These are phyloP conservation scores for Drechslerella stenobrocha DNA, from an alignment of 2,329 filamentous ascomycete species.

Conservation along the genomic window DNA sequence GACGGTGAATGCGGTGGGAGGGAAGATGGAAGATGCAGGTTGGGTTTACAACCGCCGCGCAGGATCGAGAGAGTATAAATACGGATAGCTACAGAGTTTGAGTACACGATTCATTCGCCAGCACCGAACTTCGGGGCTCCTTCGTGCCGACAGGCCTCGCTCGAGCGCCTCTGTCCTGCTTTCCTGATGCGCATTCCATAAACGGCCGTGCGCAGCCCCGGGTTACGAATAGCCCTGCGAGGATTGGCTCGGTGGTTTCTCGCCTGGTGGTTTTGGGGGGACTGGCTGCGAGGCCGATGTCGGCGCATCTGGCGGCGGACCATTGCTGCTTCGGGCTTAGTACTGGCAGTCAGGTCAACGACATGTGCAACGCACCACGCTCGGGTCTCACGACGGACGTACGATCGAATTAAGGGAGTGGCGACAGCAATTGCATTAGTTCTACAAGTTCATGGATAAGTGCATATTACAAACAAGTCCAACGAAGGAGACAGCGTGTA, in stretches of 20 bases:
- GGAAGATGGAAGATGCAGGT: too few species aligned
- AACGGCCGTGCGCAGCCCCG: not conserved
- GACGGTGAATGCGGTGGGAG: too few species aligned
- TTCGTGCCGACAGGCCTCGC: too few species aligned
- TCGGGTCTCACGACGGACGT: not conserved
- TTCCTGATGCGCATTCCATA: too few species aligned
- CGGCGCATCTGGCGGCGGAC: conserved; percentile 12
- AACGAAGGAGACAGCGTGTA: not conserved
- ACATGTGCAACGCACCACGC: conserved; percentile 40
- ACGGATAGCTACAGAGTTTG: too few species aligned
- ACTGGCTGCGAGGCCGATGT: conserved; percentile 31
- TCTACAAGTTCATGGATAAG: conserved; percentile 18
- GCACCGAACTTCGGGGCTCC: too few species aligned
- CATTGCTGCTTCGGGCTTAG: conserved; percentile 31
- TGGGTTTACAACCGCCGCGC: too few species aligned
- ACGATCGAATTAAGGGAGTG: too few species aligned
- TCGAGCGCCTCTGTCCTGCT: too few species aligned
- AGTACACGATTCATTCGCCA: too few species aligned
- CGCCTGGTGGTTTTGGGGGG: conserved; percentile 30
- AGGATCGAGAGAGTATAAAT: too few species aligned
- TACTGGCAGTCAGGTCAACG: conserved; percentile 12
- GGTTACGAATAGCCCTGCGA: not conserved
- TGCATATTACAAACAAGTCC: conserved; percentile 13
- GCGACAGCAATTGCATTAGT: conserved; percentile 8
- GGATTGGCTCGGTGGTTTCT: conserved; percentile 21